Conservation (phyloP, 305 asterid genomes). For the Rubia balearica region DNA sequence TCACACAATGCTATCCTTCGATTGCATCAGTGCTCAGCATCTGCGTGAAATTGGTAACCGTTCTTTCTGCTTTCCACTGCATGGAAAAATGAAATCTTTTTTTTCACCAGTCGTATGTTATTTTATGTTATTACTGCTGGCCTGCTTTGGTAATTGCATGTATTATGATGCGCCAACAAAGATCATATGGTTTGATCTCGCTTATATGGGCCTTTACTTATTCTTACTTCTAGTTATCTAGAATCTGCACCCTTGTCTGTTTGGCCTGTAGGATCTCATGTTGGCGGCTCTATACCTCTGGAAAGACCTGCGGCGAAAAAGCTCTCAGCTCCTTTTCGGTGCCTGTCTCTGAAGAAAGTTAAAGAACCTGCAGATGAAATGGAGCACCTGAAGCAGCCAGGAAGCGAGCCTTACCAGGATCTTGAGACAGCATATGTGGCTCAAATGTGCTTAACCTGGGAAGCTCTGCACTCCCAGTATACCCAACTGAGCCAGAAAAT, state of each 20-base stretch:
- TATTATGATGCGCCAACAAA: neutral
- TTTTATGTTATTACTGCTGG: neutral
- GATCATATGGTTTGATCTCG: too few species aligned
- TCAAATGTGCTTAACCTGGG: conserved; percentile 95
- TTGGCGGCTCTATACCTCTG: conserved; percentile 48
- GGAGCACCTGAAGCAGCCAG: conserved; percentile 71
- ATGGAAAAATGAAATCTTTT: too few species aligned
- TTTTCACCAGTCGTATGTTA: too few species aligned
- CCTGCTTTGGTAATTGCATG: neutral
- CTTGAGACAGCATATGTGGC: conserved; percentile 85
- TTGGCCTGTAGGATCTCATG: conserved; percentile 44
- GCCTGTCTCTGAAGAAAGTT: conserved; percentile 68
- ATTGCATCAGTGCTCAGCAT: conserved; percentile 62
- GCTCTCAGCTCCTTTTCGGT: conserved; percentile 76
- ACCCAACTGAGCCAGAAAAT: conserved; percentile 74
- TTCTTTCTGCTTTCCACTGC: conserved; percentile 2
- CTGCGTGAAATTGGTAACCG: conserved; percentile 68
- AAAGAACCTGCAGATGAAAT: conserved; percentile 67
- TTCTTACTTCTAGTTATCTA: neutral
- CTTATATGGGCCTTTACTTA: too few species aligned
- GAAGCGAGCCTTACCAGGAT: conserved; percentile 48
- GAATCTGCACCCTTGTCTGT: neutral
- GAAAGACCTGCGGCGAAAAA: conserved; percentile 68
- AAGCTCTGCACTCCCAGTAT: conserved; percentile 85
- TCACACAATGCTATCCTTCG: conserved; percentile 70